These are phyloP conservation scores for Platanus orientalis DNA, from an alignment of 164 flowering plant genomes.

Conservation along the genomic window DNA sequence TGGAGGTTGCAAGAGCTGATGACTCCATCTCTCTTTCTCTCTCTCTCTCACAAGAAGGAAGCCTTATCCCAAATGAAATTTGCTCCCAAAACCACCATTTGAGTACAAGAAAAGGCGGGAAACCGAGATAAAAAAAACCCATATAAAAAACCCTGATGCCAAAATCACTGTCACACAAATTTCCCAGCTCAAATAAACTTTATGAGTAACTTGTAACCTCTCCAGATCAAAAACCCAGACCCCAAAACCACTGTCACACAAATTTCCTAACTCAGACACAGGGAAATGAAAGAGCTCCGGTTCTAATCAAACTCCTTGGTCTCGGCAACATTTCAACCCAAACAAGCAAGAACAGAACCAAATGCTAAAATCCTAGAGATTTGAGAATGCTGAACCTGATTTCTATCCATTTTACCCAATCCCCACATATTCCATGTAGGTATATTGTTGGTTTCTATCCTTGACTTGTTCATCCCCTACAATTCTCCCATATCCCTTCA, in stretches of 20 bases:
- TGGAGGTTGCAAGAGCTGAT: not conserved
- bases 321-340: constrained; percentile 13
- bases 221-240: constrained; percentile 4
- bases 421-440: constrained; percentile 35
- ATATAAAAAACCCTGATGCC: not conserved
- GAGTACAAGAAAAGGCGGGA: not conserved
- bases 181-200: too few relatives aligned
- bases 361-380: constrained; percentile 55
- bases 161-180: constrained; percentile 14
- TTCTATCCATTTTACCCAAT: constrained; percentile 10
- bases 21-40: too few relatives aligned
- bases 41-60: too few relatives aligned
- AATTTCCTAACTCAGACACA: too few relatives aligned
- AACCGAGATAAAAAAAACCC: too few relatives aligned
- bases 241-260: constrained; percentile 12
- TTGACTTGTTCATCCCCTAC: constrained; percentile 12
- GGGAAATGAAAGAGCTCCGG: constrained; percentile 5
- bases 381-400: constrained; percentile 29
- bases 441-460: constrained; percentile 23
- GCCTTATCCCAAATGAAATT: not conserved
- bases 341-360: constrained; percentile 20
- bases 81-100: not conserved
- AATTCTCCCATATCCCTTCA: constrained; percentile 17
- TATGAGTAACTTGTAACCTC: too few relatives aligned
- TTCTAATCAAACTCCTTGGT: constrained; percentile 15